phyloP scores from a whole-genome alignment of 257 asterid species.

The Ehretia macrophylla region DNA sequence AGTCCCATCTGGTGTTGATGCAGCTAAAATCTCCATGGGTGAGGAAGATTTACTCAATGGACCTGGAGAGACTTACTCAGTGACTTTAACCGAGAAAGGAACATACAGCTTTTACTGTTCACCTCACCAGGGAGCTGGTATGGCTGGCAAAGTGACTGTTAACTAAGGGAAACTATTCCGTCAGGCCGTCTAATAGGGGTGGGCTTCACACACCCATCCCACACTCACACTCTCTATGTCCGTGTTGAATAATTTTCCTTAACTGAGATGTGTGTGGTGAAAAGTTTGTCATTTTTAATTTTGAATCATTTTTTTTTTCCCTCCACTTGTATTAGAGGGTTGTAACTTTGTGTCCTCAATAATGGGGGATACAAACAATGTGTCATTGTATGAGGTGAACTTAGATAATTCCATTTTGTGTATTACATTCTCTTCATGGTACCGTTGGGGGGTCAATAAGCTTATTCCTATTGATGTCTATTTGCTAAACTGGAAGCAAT shows the following conservation, averaged over 20 bases:
- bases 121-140: slow-evolving; percentile 86
- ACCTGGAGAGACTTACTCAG: slow-evolving; percentile 57
- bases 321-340: too few species aligned
- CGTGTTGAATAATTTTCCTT: too few species aligned
- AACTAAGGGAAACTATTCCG: slow-evolving; percentile 32
- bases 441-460: too few species aligned
- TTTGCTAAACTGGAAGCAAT: too few species aligned
- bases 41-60: slow-evolving; percentile 63
- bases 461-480: too few species aligned
- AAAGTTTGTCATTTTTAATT: neutral
- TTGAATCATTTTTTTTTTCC: neutral
- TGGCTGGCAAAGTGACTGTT: slow-evolving; percentile 75
- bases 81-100: slow-evolving; percentile 74
- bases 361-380: neutral
- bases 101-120: slow-evolving; percentile 79
- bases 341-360: neutral
- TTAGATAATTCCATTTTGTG: neutral
- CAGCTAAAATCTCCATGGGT: slow-evolving; percentile 56
- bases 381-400: slow-evolving; percentile 10
- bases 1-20: slow-evolving; percentile 77
- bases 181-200: too few species aligned
- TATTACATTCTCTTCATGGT: neutral
- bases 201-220: too few species aligned
- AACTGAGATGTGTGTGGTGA: slow-evolving; percentile 17
- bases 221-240: too few species aligned